A percentile compares a stretch with the other conserved stretches of the same genome.
Conservation (phyloP, 371 early-diverging fungal species). For the Saksenaea oblongispora region DNA sequence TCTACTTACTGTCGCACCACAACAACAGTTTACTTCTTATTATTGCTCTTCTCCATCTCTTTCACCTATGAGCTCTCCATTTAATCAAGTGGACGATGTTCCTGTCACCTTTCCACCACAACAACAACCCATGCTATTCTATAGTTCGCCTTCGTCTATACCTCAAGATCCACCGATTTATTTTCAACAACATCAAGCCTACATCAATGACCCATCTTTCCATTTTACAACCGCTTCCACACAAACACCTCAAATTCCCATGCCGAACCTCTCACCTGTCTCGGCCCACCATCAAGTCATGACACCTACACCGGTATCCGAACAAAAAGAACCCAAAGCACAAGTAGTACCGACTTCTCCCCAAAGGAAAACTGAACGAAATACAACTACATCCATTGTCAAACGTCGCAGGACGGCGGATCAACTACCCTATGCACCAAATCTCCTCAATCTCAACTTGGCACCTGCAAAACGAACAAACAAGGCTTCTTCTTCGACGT, state of each 20-base stretch:
- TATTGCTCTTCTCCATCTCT: neutral
- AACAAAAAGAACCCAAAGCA: neutral
- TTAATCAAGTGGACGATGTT: constrained; percentile 2
- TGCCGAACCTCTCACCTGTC: neutral
- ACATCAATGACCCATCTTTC: neutral
- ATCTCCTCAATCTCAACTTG: constrained; percentile 18
- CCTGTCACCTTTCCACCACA: neutral
- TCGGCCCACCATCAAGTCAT: neutral
- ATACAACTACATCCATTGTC: neutral
- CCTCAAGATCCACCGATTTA: neutral
- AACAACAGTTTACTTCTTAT: neutral
- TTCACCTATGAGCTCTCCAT: neutral
- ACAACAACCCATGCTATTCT: neutral
- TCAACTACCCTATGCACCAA: constrained; percentile 20
- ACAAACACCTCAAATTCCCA: neutral
- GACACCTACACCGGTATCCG: neutral
- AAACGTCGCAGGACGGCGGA: constrained; percentile 13
- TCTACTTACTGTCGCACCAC: neutral
- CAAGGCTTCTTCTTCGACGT: neutral
- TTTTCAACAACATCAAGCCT: neutral
- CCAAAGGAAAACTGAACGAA: neutral
- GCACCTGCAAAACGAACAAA: constrained; percentile 6
- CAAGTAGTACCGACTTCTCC: neutral
- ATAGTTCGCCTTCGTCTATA: neutral
- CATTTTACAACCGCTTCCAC: neutral